Base-by-base conservation (phyloP, 2,329 filamentous ascomycete species). In the Tolypocladium endophyticum region DNA sequence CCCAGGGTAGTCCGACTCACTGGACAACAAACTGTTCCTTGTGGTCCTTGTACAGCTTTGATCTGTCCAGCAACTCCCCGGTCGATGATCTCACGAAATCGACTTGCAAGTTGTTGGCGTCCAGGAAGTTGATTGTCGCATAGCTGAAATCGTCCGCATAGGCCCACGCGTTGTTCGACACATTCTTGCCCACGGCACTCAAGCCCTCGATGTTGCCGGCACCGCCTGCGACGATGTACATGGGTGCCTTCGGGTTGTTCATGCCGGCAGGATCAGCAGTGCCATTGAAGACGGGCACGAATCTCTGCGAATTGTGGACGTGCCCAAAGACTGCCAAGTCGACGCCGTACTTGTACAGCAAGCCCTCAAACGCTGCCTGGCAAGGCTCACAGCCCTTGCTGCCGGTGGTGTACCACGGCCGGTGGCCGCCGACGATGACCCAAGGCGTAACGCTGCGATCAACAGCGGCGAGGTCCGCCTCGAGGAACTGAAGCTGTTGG, bases 241-340 rank as follows among this genome's bases (percentile, higher is more conserved):
- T 67, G 39, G 67, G 66, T 7, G 67, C 67, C 59, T 64, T 65
- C 33, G 67, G 66, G 64, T 79, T 71, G 12, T 72, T 47, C 63
- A 77, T 63, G 3, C 74, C 76, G 0, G 66, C 68, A 0, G 73
- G 62, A 58, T 79, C 76, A 0, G 67, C 68, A 0, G 65, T 67
- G 62, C 67, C 65, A 60, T 76, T 72, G 67, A 69, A 69, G 2
- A 73, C 68, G 33, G 71, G 79, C 66, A 73, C 61, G 63, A 83
- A 81, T 1, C 82, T 77, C 70, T 85, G 81, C 33, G 79, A 78
- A 69, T 82, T 83, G 69, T 85, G 82, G 18, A 82, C 79, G 65
- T 85, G 82, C 2, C 82, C 82, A 63, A 83, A 82, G 8, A 85
- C 71, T 33, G 70, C 81, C 5, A 84, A 68, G 62, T 85, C 82